phyloP scores from a whole-genome alignment of 306 rosid genomes.

The Quercus alba region DNA sequence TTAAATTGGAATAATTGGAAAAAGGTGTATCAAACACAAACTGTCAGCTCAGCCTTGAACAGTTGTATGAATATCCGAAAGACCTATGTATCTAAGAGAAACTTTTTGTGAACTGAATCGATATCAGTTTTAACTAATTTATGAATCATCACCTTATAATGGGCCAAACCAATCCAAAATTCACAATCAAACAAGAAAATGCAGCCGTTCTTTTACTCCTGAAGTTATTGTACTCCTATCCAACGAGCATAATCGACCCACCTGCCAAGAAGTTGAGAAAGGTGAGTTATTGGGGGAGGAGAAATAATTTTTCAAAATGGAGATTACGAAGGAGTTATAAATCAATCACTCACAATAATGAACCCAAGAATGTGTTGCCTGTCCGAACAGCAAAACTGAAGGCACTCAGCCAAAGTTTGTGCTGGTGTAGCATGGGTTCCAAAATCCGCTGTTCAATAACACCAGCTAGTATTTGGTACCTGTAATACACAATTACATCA shows the following conservation, averaged over 20 bases:
- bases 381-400: conserved; percentile 77
- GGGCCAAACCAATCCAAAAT: conserved; percentile 19
- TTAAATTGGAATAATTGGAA: background rate
- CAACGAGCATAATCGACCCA: conserved; percentile 96
- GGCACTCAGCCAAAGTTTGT: conserved; percentile 76
- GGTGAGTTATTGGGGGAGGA: background rate
- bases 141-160: conserved; percentile 23
- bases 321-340: background rate
- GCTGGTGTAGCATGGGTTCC: conserved; percentile 77
- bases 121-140: conserved; percentile 8
- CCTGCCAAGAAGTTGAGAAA: conserved; percentile 40
- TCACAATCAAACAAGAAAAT: conserved; percentile 17
- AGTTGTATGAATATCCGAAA: conserved; percentile 23
- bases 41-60: conserved; percentile 8
- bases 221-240: conserved; percentile 66
- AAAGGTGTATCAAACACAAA: conserved; percentile 12
- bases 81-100: conserved; percentile 33
- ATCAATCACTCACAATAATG: conserved; percentile 58
- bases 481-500: conserved; percentile 24
- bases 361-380: conserved; percentile 82
- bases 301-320: background rate
- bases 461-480: conserved; percentile 84
- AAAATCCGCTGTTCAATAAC: conserved; percentile 73
- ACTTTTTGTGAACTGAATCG: conserved; percentile 22
- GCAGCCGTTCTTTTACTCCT: conserved; percentile 6